Conservation (phyloP, 495 filamentous ascomycete genomes). For the Opeltia flavorubescens region DNA sequence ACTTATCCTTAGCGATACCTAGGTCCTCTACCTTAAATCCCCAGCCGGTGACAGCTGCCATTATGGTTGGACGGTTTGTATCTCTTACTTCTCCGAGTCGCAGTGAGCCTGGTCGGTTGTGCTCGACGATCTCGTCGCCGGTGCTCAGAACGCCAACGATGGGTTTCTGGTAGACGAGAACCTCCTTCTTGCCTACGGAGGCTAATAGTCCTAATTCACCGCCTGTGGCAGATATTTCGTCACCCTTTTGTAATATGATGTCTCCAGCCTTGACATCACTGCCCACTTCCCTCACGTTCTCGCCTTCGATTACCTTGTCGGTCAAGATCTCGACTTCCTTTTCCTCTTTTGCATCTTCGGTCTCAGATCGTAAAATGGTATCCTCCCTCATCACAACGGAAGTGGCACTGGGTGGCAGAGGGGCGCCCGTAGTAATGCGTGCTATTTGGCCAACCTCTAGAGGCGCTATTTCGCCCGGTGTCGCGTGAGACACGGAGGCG, state of each 20-base stretch:
- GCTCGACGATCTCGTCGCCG: conserved; percentile 82
- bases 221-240: conserved; percentile 65
- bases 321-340: conserved; percentile 73
- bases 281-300: conserved; percentile 84
- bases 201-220: conserved; percentile 85
- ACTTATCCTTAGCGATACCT: conserved; percentile 74
- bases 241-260: conserved; percentile 58
- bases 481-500: conserved; percentile 71
- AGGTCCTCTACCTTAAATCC: conserved; percentile 73
- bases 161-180: conserved; percentile 64
- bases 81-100: conserved; percentile 78
- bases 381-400: conserved; percentile 98
- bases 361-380: conserved; percentile 56
- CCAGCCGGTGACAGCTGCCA: conserved; percentile 60
- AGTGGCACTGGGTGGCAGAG: conserved; percentile 74
- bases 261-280: conserved; percentile 65
- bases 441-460: conserved; percentile 65
- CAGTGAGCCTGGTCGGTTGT: conserved; percentile 48
- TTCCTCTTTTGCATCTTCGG: conserved; percentile 73
- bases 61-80: conserved; percentile 74
- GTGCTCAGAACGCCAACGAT: conserved; percentile 82
- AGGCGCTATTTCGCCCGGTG: conserved; percentile 42
- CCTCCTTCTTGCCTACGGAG: conserved; percentile 60
- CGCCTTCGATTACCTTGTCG: conserved; percentile 54
- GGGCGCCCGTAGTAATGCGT: conserved; percentile 87